Evolutionary conservation across 2,329 filamentous ascomycete genomes (phyloP).

Genomic region (Exutisphaerella laricina): DNA sequence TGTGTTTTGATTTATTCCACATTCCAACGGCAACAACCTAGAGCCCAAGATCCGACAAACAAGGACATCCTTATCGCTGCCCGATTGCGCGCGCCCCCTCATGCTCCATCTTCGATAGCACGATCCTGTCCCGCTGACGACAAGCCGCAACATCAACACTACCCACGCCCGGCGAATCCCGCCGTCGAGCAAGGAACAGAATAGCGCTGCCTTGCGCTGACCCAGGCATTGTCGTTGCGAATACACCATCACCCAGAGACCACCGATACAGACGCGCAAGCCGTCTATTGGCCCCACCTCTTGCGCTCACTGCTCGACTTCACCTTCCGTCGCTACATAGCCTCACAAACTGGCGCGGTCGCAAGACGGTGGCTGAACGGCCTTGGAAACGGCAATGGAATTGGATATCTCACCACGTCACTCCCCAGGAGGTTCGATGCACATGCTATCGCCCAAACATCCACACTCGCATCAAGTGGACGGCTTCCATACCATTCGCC

Average conservation of each 20-base stretch:
- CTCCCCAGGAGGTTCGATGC: conserved; percentile 66
- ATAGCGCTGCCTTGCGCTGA: conserved; percentile 7
- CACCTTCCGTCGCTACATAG: too few relatives aligned
- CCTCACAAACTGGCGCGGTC: not conserved
- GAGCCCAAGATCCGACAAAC: conserved; percentile 11
- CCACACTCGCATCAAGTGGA: conserved; percentile 57
- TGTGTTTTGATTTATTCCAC: conserved; percentile 12
- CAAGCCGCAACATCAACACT: conserved; percentile 6
- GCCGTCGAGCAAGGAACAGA: conserved; percentile 7
- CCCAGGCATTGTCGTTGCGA: conserved; percentile 3
- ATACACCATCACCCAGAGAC: conserved; percentile 2
- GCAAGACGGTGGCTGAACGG: conserved; percentile 8
- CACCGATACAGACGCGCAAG: not conserved
- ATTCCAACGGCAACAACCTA: conserved; percentile 19
- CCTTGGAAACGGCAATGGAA: conserved; percentile 36
- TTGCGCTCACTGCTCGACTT: not conserved
- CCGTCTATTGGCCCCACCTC: not conserved
- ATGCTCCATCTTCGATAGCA: conserved; percentile 13
- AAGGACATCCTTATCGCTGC: conserved; percentile 21
- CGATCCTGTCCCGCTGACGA: conserved; percentile 9
- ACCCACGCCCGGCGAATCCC: conserved; percentile 6
- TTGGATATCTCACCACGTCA: conserved; percentile 48
- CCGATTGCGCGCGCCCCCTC: conserved; percentile 14
- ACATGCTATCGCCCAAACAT: conserved; percentile 74
- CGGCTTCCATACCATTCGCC: conserved; percentile 72